These are phyloP conservation scores for Ophiostoma triangulosporum DNA, from an alignment of 2,329 filamentous ascomycete species.

Conservation along the genomic window DNA sequence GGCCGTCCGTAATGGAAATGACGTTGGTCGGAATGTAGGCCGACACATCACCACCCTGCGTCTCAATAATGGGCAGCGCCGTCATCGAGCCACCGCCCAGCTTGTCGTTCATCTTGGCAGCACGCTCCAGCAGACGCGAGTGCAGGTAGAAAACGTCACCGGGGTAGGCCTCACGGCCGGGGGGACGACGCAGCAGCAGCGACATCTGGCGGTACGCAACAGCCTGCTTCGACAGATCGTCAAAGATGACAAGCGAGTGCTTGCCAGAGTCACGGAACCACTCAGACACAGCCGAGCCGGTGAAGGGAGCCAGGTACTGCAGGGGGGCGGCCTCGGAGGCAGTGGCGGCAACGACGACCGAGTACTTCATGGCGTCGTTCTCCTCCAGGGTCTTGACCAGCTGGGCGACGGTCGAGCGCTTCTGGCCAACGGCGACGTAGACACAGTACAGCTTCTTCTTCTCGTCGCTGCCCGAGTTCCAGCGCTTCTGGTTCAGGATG, in stretches of 20 bases:
- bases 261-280: slow-evolving; percentile 73
- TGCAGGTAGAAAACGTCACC: slow-evolving; percentile 99
- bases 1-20: slow-evolving; percentile 98
- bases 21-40: slow-evolving; percentile 99
- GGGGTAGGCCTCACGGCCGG: slow-evolving; percentile 97
- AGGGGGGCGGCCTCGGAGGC: slow-evolving; percentile 93
- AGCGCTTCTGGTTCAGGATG: slow-evolving; percentile 98
- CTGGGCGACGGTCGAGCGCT: slow-evolving; percentile 98
- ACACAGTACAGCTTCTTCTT: slow-evolving; percentile 98
- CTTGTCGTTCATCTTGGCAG: slow-evolving; percentile 96
- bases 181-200: slow-evolving; percentile 90
- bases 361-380: slow-evolving; percentile 99
- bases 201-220: slow-evolving; percentile 99
- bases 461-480: slow-evolving; percentile 82
- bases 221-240: slow-evolving; percentile 96
- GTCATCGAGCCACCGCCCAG: slow-evolving; percentile 93
- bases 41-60: slow-evolving; percentile 99
- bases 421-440: slow-evolving; percentile 98
- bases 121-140: slow-evolving; percentile 98
- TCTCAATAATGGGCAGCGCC: slow-evolving; percentile 95
- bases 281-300: slow-evolving; percentile 38
- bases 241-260: slow-evolving; percentile 82
- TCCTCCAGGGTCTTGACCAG: slow-evolving; percentile 99
- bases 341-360: slow-evolving; percentile 83
- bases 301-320: slow-evolving; percentile 91